Percentiles rank a stretch among this genome's conserved stretches.
These are phyloP conservation scores for Geotrichum histeridarum DNA, from an alignment of 1,139 yeast genomes.

Conservation along the genomic window DNA sequence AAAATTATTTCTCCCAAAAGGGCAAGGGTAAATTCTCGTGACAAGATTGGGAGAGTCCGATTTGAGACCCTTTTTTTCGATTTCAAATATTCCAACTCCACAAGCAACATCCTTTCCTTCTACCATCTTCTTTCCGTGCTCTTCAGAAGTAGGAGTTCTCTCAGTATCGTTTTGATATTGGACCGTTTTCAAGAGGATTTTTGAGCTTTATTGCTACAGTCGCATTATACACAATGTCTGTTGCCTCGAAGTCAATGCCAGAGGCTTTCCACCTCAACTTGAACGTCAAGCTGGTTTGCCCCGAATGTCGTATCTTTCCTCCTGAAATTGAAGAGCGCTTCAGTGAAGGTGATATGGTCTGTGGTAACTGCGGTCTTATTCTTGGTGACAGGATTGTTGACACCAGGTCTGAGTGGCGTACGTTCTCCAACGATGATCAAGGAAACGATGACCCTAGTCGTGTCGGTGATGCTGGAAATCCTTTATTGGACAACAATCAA, in stretches of 20 bases:
- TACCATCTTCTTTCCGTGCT: too few species aligned
- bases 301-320: slow-evolving; percentile 92
- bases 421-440: slow-evolving; percentile 90
- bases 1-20: too few species aligned
- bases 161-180: too few species aligned
- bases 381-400: slow-evolving; percentile 89
- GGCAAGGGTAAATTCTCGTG: too few species aligned
- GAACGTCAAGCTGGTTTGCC: slow-evolving; percentile 86
- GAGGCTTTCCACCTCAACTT: slow-evolving; percentile 45
- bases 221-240: slow-evolving; percentile 17
- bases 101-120: too few species aligned
- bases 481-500: slow-evolving; percentile 84
- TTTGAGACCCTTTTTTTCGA: too few species aligned
- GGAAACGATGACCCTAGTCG: slow-evolving; percentile 98
- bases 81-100: too few species aligned
- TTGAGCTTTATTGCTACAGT: too few species aligned
- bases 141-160: neutral
- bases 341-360: slow-evolving; percentile 95
- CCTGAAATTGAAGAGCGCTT: slow-evolving; percentile 94
- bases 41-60: too few species aligned
- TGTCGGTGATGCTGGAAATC: slow-evolving; percentile 98
- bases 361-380: slow-evolving; percentile 94
- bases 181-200: neutral
- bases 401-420: slow-evolving; percentile 97
- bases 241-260: slow-evolving; percentile 10